Evolutionary conservation across 495 filamentous ascomycete genomes (phyloP), one percentile per base, ranked within the genome.

Genomic region (Penicillium simplicissimum): DNA sequence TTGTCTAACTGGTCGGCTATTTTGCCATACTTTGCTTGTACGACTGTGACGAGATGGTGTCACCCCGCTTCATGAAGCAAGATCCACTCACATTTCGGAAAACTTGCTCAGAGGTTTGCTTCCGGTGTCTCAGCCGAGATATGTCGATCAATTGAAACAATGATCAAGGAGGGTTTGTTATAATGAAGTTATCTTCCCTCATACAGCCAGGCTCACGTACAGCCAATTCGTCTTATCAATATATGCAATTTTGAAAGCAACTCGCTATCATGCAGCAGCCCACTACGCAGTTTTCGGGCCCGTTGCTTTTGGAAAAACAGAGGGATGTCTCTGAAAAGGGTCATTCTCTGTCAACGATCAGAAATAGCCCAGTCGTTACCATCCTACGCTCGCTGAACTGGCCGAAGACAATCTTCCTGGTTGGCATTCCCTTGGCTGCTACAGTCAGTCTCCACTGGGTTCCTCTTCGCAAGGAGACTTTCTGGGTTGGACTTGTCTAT

Each of bases 351-450:
- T 19, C 28, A 11, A 19, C n/a, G 13, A 34, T 31, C 28, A 53
- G 31, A 17, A 53, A 53, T 11, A 58, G 34, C n/a, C 25, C 56
- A 8, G 42, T 59, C 5, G 35, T 34, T 19, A 15, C 52, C 3
- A 49, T 31, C 10, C 25, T 55, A 19, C 19, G 42, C 23, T 61
- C 58, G 17, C 8, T 65, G 13, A 65, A 65, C 13, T 48, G 48
- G 48, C 47, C 36, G 14, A 58, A 61, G 21, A 35, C 59, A 3
- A 38, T 61, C 17, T 37, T 38, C 10, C 23, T 65, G 4, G 53
- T 65, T 11, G 33, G 43, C 0, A 36, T 65, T 14, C 63, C 63
- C 7, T 28, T 65, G 7, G 58, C 35, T n/a, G 55, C 55, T 4
- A 34, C 57, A 13, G 6, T 52, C 5, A 51, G 28, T 35, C 23